Evolutionary conservation across 768 basidiomycete species (phyloP), one percentile per base, ranked within the genome.

Genomic region (Paxillus rubicundulus): DNA sequence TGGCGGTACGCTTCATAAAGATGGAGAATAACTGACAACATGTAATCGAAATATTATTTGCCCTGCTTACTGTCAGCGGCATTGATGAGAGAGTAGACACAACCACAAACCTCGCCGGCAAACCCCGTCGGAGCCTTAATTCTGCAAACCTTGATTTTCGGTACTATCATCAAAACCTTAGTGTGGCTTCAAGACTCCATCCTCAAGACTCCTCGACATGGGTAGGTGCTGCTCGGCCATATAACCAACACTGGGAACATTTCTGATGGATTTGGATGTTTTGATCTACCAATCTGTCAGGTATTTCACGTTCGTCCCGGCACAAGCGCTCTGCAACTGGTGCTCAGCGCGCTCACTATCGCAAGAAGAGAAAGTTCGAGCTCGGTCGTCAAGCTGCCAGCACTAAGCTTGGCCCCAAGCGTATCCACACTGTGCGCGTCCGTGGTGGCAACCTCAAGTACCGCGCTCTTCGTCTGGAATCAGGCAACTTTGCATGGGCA

Each of bases 301-400:
- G 95, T 92, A 98, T 98, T 73, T 90, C 96, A 68, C 89, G 96
- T 66, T 84, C 93, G 60, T 96, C 94, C 66, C 84, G 96, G 72
- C 93, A 98, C 83, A 98, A 98, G 78, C 92, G 95, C 71, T 89
- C 93, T 61, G 87, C 83, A 64, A 87, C 92, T 45, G 96, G 92
- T 67, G 92, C 89, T 54, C 89, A 93, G 75, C 87, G 89, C 65
- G 85, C 93, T 64, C 85, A 89, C 78, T 96, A 94, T 80, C 92
- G 96, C 82, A 99, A 99, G 85, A 99, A 98, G 92, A 87, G 97
- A 87, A 98, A 98, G 80, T 98, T 98, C 77, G 97, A 99, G 82
- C 86, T 98, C 67, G 97, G 96, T 71, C 93, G 97, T 71, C 97
- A 98, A 72, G 80, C 97, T 53, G 97, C 97, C 62, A 93, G 78